Conservation (phyloP, 164 flowering plant genomes). For the Annona squamosa region DNA sequence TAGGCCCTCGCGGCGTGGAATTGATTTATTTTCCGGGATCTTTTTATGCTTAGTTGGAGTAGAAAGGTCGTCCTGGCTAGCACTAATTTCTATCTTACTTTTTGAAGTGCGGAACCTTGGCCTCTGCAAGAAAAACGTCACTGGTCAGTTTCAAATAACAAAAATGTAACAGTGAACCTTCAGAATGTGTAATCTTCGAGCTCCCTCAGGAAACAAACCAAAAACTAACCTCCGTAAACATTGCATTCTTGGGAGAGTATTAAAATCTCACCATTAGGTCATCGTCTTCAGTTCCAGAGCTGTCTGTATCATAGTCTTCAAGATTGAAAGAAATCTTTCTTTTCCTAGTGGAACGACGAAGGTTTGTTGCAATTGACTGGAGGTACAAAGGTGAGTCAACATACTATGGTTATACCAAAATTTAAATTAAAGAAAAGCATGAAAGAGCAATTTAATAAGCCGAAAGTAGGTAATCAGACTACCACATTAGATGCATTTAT, state of each 20-base stretch:
- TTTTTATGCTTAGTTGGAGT: conserved; percentile 45
- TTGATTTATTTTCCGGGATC: conserved; percentile 24
- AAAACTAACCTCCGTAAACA: conserved; percentile 11
- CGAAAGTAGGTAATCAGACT: too few species aligned
- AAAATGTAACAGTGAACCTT: not conserved
- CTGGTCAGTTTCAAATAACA: conserved; percentile 4
- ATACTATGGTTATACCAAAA: too few species aligned
- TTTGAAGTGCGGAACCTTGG: conserved; percentile 44
- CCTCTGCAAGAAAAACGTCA: conserved; percentile 34
- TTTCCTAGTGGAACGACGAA: conserved; percentile 92
- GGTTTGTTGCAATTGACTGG: conserved; percentile 60
- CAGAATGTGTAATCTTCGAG: not conserved
- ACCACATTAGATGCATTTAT: too few species aligned
- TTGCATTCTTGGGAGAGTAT: conserved; percentile 13
- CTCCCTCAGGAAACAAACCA: conserved; percentile 10
- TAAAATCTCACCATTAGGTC: conserved; percentile 74
- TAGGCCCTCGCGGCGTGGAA: conserved; percentile 88
- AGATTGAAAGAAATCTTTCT: conserved; percentile 61
- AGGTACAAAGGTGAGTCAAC: conserved; percentile 9
- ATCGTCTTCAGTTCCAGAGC: conserved; percentile 75
- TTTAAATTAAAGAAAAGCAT: too few species aligned
- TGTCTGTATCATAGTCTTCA: conserved; percentile 61
- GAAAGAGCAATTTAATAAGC: too few species aligned
- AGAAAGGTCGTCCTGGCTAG: conserved; percentile 50
- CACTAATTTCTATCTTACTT: conserved; percentile 37